A percentile compares a stretch with the other conserved stretches of the same genome.
These are phyloP conservation scores for Cenchrus fungigraminus DNA, from an alignment of 176 grass and related monocot species.

Conservation along the genomic window DNA sequence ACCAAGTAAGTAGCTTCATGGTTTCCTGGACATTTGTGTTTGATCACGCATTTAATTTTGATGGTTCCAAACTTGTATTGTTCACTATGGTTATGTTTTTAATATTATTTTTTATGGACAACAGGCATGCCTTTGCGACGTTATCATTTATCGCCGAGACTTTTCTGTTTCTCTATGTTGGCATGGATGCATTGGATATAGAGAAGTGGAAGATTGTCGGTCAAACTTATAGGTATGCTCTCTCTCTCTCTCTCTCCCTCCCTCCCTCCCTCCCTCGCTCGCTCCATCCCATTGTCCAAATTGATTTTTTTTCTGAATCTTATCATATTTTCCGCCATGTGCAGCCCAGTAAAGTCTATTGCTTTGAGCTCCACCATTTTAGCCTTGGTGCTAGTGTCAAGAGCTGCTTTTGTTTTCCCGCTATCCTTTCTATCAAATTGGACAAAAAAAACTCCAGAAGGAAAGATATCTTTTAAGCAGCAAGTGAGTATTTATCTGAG, in stretches of 20 bases:
- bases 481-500: conserved; percentile 67
- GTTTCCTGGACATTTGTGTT: conserved; percentile 12
- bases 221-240: conserved; percentile 53
- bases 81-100: background rate
- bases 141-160: conserved; percentile 88
- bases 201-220: conserved; percentile 86
- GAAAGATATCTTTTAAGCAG: conserved; percentile 74
- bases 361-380: conserved; percentile 73
- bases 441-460: conserved; percentile 61
- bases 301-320: background rate
- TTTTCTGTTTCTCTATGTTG: conserved; percentile 95
- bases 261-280: accelerated
- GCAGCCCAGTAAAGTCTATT: conserved; percentile 74
- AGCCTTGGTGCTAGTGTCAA: conserved; percentile 75
- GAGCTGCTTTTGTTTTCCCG: conserved; percentile 90
- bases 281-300: background rate
- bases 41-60: conserved; percentile 28
- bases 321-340: conserved; percentile 37
- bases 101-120: background rate
- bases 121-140: conserved; percentile 89
- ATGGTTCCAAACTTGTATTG: background rate
- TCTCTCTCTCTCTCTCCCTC: background rate
- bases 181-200: conserved; percentile 96
- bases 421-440: conserved; percentile 74
- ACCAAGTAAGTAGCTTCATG: conserved; percentile 70